Percentiles rank a stretch among this genome's conserved stretches.
Evolutionary conservation across 2,329 filamentous ascomycete genomes (phyloP).

Genomic region (Curvularia sp.): DNA sequence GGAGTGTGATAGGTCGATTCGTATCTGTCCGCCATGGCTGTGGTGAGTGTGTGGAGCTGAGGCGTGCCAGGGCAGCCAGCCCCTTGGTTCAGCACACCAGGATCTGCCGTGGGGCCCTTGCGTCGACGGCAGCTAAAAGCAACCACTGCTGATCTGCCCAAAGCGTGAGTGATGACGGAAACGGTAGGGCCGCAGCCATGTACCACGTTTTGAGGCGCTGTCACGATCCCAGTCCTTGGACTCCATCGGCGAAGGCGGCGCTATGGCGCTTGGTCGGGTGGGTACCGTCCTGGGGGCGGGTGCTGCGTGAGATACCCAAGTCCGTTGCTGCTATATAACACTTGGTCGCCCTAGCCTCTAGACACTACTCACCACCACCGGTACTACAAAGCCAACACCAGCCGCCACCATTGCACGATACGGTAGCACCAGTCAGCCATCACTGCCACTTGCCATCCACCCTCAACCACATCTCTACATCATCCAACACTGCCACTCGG

Average conservation of each 20-base stretch:
- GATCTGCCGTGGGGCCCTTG: constrained; percentile 31
- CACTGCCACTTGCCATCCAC: too few relatives aligned
- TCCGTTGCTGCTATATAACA: constrained; percentile 17
- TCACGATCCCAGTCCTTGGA: constrained; percentile 29
- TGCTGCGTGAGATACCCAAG: constrained; percentile 10
- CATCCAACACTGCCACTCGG: neutral
- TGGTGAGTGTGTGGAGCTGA: constrained; percentile 18
- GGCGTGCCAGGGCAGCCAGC: constrained; percentile 22
- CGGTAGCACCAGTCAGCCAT: neutral
- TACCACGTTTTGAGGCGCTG: constrained; percentile 32
- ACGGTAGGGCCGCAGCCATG: constrained; percentile 30
- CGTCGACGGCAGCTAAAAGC: constrained; percentile 27
- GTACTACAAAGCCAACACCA: constrained; percentile 3
- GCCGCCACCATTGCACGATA: neutral
- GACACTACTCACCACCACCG: neutral
- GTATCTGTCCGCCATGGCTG: constrained; percentile 14
- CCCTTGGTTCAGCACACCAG: constrained; percentile 23
- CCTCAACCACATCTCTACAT: neutral
- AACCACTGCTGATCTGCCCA: constrained; percentile 28
- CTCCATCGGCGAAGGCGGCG: constrained; percentile 27
- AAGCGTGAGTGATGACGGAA: constrained; percentile 21
- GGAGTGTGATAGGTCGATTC: constrained; percentile 16
- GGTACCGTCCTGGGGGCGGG: constrained; percentile 20
- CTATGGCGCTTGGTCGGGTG: constrained; percentile 26
- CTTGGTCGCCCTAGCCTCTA: constrained; percentile 17